phyloP scores from a whole-genome alignment of 495 filamentous ascomycete genomes.

The Penicillium bovifimosum region DNA sequence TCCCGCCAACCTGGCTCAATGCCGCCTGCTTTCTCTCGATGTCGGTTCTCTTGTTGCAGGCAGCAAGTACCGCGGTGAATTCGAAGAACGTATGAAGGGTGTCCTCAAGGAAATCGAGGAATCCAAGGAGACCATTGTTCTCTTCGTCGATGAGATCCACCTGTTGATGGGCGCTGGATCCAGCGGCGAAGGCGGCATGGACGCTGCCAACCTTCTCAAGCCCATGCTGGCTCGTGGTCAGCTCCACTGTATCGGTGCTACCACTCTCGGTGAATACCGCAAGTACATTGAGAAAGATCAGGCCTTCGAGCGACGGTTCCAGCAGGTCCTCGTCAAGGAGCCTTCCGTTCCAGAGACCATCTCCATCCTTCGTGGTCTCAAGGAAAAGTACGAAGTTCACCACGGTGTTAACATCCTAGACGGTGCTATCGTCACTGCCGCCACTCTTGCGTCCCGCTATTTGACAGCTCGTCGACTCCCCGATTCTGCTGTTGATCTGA shows the following conservation, averaged over 20 bases:
- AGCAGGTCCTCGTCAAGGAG: conserved; percentile 95
- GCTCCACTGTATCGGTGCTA: conserved; percentile 95
- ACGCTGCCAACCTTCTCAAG: conserved; percentile 94
- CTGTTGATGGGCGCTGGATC: conserved; percentile 95
- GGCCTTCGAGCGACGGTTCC: conserved; percentile 96
- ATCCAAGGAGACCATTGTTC: conserved; percentile 92
- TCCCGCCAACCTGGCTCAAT: conserved; percentile 89
- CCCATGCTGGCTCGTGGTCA: conserved; percentile 95
- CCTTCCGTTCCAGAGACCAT: conserved; percentile 83
- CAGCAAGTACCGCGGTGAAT: conserved; percentile 96
- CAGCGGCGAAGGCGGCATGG: conserved; percentile 95
- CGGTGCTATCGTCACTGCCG: conserved; percentile 84
- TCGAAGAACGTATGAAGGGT: conserved; percentile 98
- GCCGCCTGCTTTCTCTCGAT: conserved; percentile 88
- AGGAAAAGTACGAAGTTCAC: conserved; percentile 96
- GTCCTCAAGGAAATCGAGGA: conserved; percentile 95
- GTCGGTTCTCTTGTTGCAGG: conserved; percentile 92
- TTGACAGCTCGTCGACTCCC: conserved; percentile 85
- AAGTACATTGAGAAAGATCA: conserved; percentile 99
- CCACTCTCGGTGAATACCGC: conserved; percentile 88
- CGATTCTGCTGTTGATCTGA: conserved; percentile 92
- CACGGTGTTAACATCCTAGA: conserved; percentile 96
- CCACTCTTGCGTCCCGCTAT: conserved; percentile 84
- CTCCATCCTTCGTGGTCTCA: conserved; percentile 92
- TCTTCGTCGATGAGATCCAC: conserved; percentile 98